Evolutionary conservation across 2,329 filamentous ascomycete genomes (phyloP).

Genomic region (Drechmeria coniospora): DNA sequence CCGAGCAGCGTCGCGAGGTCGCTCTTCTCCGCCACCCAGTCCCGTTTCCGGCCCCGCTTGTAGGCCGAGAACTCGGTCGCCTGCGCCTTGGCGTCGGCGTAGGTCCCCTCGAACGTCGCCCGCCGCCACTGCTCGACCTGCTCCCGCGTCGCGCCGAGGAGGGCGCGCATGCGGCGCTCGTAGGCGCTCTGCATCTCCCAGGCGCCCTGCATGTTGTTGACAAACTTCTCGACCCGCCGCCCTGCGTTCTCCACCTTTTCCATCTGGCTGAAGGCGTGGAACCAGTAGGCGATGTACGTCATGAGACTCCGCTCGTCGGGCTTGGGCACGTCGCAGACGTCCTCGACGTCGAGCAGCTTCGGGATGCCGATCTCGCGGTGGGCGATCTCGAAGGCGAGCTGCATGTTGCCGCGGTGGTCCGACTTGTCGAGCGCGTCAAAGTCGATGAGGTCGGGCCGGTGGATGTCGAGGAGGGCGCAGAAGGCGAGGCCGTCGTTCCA

Average conservation of each 20-base stretch:
- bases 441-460: conserved; percentile 92
- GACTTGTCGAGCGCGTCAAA: conserved; percentile 88
- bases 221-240: conserved; percentile 91
- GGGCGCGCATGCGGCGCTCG: conserved; percentile 74
- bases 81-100: conserved; percentile 81
- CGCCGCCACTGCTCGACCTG: conserved; percentile 66
- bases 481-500: conserved; percentile 98
- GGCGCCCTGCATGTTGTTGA: conserved; percentile 95
- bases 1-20: conserved; percentile 84
- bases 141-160: conserved; percentile 58
- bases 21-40: conserved; percentile 96
- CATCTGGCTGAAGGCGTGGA: conserved; percentile 98
- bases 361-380: conserved; percentile 94
- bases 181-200: conserved; percentile 99
- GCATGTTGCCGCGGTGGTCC: conserved; percentile 94
- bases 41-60: conserved; percentile 78
- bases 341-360: conserved; percentile 87
- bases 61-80: conserved; percentile 69
- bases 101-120: conserved; percentile 78
- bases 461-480: conserved; percentile 90
- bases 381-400: conserved; percentile 91
- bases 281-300: conserved; percentile 99
- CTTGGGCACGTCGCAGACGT: conserved; percentile 91
- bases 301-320: conserved; percentile 94
- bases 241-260: conserved; percentile 97